phyloP scores from a whole-genome alignment of 2,329 filamentous ascomycete species.

The Teratosphaeria gauchensis region DNA sequence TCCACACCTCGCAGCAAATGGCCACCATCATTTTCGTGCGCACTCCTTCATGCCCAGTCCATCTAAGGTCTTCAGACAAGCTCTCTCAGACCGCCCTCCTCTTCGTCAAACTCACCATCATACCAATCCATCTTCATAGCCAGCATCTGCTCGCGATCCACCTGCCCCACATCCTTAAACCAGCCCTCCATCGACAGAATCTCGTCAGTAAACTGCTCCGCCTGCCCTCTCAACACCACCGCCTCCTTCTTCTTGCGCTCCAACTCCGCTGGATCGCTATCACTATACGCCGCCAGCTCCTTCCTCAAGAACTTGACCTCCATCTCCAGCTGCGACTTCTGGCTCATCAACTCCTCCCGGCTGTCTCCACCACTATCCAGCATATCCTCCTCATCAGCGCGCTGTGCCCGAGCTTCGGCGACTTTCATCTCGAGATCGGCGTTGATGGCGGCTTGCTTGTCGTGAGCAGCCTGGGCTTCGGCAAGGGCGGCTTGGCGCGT shows the following conservation, averaged over 20 bases:
- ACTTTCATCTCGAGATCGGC: slow-evolving; percentile 33
- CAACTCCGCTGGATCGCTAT: slow-evolving; percentile 37
- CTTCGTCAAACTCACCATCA: slow-evolving; percentile 44
- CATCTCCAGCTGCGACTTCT: slow-evolving; percentile 26
- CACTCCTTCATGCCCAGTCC: background rate
- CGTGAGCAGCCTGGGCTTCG: slow-evolving; percentile 28
- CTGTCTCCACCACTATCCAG: slow-evolving; percentile 23
- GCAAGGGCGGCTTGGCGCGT: slow-evolving; percentile 31
- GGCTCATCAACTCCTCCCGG: slow-evolving; percentile 29
- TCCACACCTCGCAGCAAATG: background rate
- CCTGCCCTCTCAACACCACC: slow-evolving; percentile 19
- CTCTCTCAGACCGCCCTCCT: slow-evolving; percentile 42
- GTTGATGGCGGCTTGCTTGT: slow-evolving; percentile 26
- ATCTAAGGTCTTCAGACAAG: slow-evolving; percentile 5
- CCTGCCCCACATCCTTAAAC: slow-evolving; percentile 19
- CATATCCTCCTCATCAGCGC: slow-evolving; percentile 29
- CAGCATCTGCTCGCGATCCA: slow-evolving; percentile 29
- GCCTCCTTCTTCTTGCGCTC: slow-evolving; percentile 30
- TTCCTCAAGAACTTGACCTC: slow-evolving; percentile 30
- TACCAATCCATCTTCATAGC: slow-evolving; percentile 39
- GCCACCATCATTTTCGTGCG: background rate
- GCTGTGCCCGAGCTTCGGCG: slow-evolving; percentile 28
- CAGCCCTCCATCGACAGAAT: slow-evolving; percentile 38
- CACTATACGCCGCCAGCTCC: slow-evolving; percentile 36
- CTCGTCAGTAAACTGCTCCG: slow-evolving; percentile 34